Percentiles rank a stretch among this genome's conserved stretches.
phyloP scores from a whole-genome alignment of 1,284 basidiomycete genomes.

The Cystobasidium sp. region DNA sequence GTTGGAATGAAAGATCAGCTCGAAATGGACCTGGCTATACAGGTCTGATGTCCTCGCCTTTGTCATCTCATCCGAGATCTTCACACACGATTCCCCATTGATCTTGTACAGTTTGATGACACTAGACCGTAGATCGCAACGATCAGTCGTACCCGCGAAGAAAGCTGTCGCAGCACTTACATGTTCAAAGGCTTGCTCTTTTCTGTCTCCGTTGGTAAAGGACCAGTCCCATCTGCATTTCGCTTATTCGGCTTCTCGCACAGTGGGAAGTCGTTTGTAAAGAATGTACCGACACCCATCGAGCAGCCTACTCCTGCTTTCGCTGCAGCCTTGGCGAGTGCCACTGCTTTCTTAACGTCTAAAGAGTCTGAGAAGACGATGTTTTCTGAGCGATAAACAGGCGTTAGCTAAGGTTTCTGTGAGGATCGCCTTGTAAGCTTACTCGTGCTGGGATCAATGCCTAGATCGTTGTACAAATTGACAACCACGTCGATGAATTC shows the following conservation, averaged over 20 bases:
- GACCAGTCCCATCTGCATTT: conserved; percentile 30
- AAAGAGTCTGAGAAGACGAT: conserved; percentile 84
- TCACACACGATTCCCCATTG: conserved; percentile 75
- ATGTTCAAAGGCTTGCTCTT: conserved; percentile 44
- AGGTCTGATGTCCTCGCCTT: conserved; percentile 65
- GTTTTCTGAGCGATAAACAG: conserved; percentile 57
- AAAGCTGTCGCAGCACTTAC: too few species aligned
- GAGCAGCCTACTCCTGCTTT: conserved; percentile 75
- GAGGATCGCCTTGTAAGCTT: conserved; percentile 6
- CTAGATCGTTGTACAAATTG: conserved; percentile 69
- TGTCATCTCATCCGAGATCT: conserved; percentile 85
- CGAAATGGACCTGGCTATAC: neutral
- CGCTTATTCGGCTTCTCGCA: conserved; percentile 9
- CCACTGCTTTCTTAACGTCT: conserved; percentile 71
- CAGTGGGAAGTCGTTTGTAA: conserved; percentile 69
- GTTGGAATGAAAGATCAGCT: neutral
- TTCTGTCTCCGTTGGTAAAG: conserved; percentile 12
- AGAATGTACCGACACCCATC: conserved; percentile 87
- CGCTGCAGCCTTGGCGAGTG: conserved; percentile 71
- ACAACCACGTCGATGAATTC: conserved; percentile 74
- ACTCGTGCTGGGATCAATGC: conserved; percentile 67
- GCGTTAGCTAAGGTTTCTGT: neutral
- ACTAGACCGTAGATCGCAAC: conserved; percentile 65
- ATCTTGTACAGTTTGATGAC: conserved; percentile 86
- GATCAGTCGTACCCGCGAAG: neutral